phyloP scores from a whole-genome alignment of 129 eudicot species.

The Helianthus tuberosus region DNA sequence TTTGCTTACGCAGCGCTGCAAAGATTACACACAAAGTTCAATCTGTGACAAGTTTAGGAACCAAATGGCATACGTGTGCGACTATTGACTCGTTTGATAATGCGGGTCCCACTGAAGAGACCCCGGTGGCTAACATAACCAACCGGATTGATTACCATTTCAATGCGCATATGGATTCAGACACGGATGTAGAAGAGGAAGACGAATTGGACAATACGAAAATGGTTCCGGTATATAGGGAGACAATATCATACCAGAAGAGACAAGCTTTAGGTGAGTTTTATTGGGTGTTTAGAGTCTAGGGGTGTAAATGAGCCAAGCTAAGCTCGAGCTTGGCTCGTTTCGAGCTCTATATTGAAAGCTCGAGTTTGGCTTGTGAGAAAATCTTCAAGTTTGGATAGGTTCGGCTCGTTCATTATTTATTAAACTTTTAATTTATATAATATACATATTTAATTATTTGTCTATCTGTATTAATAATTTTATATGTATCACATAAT shows the following conservation, averaged over 20 bases:
- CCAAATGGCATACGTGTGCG: conserved; percentile 91
- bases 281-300: background rate
- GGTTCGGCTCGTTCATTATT: no score
- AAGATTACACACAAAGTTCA: conserved; percentile 90
- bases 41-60: conserved; percentile 73
- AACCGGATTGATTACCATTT: conserved; percentile 29
- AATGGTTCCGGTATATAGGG: conserved; percentile 51
- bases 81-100: conserved; percentile 58
- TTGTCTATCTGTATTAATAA: no score
- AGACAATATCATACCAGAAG: conserved; percentile 76
- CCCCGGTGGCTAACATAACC: conserved; percentile 31
- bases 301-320: background rate
- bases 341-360: no score
- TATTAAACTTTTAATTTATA: no score
- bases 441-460: no score
- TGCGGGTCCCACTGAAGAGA: conserved; percentile 47
- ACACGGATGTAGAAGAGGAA: conserved; percentile 77
- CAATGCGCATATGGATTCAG: conserved; percentile 42
- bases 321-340: no score
- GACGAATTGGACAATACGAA: conserved; percentile 75
- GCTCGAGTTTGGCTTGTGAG: no score
- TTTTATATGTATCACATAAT: no score
- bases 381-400: no score
- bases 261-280: conserved; percentile 86
- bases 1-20: conserved; percentile 85